Evolutionary conservation across 2,329 filamentous ascomycete genomes (phyloP).

Genomic region (Dryadomyces quercivorus): DNA sequence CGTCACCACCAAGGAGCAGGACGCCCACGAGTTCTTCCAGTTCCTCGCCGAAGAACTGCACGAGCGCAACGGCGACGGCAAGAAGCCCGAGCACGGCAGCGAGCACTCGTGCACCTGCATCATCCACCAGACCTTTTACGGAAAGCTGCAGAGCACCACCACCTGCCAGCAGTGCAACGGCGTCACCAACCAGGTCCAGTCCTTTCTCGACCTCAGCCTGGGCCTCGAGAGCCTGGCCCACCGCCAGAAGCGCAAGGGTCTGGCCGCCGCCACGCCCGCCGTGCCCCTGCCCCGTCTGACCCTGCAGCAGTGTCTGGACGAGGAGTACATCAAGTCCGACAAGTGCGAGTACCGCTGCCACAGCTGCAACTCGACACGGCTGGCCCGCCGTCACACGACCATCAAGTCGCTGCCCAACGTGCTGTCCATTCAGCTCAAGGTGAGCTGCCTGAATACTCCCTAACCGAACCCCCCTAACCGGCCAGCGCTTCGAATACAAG

Average conservation of each 20-base stretch:
- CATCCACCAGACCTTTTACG: constrained; percentile 89
- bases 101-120: constrained; percentile 72
- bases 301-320: constrained; percentile 62
- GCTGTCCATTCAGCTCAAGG: constrained; percentile 85
- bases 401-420: constrained; percentile 82
- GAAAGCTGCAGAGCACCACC: constrained; percentile 79
- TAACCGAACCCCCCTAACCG: background rate
- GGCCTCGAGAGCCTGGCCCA: constrained; percentile 56
- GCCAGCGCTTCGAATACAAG: constrained; percentile 60
- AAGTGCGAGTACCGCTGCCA: constrained; percentile 83
- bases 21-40: constrained; percentile 95
- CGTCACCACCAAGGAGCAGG: constrained; percentile 88
- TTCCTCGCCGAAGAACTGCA: constrained; percentile 89
- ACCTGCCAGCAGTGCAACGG: constrained; percentile 83
- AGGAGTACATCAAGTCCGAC: constrained; percentile 78
- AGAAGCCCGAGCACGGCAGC: constrained; percentile 44
- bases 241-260: background rate
- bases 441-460: too few relatives aligned
- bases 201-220: constrained; percentile 81
- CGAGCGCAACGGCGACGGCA: constrained; percentile 62
- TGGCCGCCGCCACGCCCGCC: background rate
- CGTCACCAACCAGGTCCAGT: constrained; percentile 70
- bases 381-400: constrained; percentile 71
- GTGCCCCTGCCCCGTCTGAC: constrained; percentile 29
- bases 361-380: constrained; percentile 63